phyloP scores from a whole-genome alignment of 306 rosid genomes.

The Rosa lucieae region DNA sequence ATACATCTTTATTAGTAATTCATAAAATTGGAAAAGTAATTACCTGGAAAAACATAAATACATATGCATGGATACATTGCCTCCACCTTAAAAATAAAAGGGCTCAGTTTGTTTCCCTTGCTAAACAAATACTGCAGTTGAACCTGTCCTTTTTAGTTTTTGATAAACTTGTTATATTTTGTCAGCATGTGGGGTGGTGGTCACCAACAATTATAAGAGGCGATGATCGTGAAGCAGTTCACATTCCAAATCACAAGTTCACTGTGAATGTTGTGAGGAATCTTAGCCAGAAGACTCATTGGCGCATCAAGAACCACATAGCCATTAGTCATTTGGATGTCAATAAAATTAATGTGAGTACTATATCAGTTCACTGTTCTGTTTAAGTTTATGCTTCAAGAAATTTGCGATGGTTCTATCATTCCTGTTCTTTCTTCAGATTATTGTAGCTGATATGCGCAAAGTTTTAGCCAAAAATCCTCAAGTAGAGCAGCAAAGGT shows the following conservation, averaged over 20 bases:
- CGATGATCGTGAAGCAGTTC: constrained; percentile 99
- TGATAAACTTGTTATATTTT: constrained; percentile 11
- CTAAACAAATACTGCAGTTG: neutral
- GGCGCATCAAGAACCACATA: constrained; percentile 92
- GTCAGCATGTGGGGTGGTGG: constrained; percentile 99
- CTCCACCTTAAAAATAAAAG: neutral
- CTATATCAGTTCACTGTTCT: constrained; percentile 29
- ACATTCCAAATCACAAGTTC: constrained; percentile 97
- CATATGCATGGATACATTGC: neutral
- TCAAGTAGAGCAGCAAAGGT: constrained; percentile 97
- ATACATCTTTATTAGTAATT: constrained; percentile 5
- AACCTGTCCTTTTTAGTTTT: neutral
- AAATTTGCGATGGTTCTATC: constrained; percentile 21
- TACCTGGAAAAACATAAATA: neutral
- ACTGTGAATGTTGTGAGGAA: constrained; percentile 95
- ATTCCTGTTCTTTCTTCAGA: constrained; percentile 43
- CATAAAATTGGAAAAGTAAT: neutral
- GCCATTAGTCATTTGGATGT: constrained; percentile 96
- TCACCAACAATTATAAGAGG: constrained; percentile 97
- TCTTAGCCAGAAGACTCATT: constrained; percentile 93
- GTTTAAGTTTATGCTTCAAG: constrained; percentile 16
- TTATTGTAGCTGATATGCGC: constrained; percentile 96
- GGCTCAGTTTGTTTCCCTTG: neutral
- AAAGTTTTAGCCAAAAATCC: constrained; percentile 95
- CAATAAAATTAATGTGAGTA: constrained; percentile 87